phyloP scores from a whole-genome alignment of 305 asterid species.

The Fraxinus platypoda region DNA sequence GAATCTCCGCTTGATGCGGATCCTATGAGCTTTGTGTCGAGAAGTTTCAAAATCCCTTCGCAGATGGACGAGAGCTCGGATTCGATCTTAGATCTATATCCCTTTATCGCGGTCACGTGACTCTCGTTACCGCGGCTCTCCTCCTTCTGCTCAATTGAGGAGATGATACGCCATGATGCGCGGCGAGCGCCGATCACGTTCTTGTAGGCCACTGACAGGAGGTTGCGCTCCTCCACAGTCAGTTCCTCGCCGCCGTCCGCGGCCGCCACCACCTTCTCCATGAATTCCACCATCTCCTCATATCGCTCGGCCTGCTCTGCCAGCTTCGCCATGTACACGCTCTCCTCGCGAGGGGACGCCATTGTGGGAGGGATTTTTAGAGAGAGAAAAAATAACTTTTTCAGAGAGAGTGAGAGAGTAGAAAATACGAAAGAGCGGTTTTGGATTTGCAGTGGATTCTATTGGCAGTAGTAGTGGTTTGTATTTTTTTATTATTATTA shows the following conservation, averaged over 20 bases:
- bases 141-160: conserved; percentile 84
- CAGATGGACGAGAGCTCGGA: conserved; percentile 69
- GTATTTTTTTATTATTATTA: background rate
- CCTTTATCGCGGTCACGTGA: conserved; percentile 58
- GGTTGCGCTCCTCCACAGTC: conserved; percentile 84
- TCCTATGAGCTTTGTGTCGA: conserved; percentile 69
- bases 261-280: conserved; percentile 79
- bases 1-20: conserved; percentile 64
- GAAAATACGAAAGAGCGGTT: background rate
- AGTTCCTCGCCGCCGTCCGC: conserved; percentile 65
- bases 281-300: conserved; percentile 87
- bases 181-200: conserved; percentile 84
- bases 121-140: conserved; percentile 81
- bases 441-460: background rate
- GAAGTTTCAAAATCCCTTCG: conserved; percentile 69
- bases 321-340: conserved; percentile 78
- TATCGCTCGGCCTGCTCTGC: conserved; percentile 92
- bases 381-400: background rate
- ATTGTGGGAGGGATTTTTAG: conserved; percentile 31
- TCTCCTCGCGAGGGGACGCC: conserved; percentile 84
- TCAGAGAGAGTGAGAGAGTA: conserved; percentile 1
- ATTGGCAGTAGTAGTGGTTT: background rate
- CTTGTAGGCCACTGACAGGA: conserved; percentile 80
- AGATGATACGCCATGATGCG: conserved; percentile 76
- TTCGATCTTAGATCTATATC: conserved; percentile 81